Conservation (phyloP, 2,329 filamentous ascomycete genomes). For the Monosporascus sp. region DNA sequence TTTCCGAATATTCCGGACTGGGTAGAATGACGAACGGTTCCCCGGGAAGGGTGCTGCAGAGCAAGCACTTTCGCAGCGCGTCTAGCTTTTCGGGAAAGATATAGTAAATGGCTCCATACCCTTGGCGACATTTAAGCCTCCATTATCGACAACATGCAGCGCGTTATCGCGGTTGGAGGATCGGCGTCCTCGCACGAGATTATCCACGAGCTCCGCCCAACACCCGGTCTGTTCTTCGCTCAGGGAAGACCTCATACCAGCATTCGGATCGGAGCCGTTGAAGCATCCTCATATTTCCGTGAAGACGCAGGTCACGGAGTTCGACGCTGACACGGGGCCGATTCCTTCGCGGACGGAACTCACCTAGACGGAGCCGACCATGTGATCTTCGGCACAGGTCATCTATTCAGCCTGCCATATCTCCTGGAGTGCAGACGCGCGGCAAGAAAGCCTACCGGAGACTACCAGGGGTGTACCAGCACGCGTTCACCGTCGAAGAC, state of each 20-base stretch:
- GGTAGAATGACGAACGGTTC: conserved; percentile 44
- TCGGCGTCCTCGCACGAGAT: conserved; percentile 55
- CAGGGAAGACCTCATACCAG: conserved; percentile 40
- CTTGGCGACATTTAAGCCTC: not conserved
- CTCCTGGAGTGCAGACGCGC: conserved; percentile 40
- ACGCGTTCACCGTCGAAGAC: conserved; percentile 31
- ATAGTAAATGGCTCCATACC: not conserved
- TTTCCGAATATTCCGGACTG: conserved; percentile 56
- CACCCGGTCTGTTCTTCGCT: conserved; percentile 44
- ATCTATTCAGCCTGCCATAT: conserved; percentile 53
- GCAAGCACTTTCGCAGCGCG: conserved; percentile 60
- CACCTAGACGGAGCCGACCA: conserved; percentile 45
- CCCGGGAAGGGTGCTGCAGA: conserved; percentile 52
- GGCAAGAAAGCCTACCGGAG: conserved; percentile 31
- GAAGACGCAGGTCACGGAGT: conserved; percentile 38
- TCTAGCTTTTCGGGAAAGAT: conserved; percentile 26
- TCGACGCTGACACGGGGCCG: conserved; percentile 30
- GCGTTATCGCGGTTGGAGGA: conserved; percentile 51
- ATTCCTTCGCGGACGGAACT: conserved; percentile 47
- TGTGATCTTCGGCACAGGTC: conserved; percentile 56
- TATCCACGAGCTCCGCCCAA: conserved; percentile 44
- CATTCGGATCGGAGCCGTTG: conserved; percentile 53
- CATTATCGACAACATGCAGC: conserved; percentile 25
- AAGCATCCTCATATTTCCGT: conserved; percentile 43
- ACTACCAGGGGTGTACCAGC: conserved; percentile 31